phyloP scores from a whole-genome alignment of 768 basidiomycete genomes.

The Hericium rajendrae region DNA sequence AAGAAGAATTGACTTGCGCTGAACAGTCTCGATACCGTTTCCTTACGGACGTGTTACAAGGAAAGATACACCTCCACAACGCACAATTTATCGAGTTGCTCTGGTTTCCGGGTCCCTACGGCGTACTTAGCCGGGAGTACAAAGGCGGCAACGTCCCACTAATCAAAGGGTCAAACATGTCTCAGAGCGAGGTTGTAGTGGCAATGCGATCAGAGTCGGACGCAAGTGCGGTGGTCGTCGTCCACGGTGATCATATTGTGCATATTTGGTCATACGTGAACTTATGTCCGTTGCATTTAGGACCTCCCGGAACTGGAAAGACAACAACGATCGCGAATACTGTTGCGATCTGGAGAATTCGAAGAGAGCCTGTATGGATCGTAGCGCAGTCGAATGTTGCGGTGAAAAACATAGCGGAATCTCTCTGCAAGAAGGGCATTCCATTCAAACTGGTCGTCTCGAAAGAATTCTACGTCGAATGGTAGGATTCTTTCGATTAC shows the following conservation, averaged over 20 bases:
- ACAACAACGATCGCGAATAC: slow-evolving; percentile 9
- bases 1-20: slow-evolving; percentile 4
- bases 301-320: slow-evolving; percentile 11
- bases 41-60: background rate
- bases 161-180: background rate
- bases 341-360: slow-evolving; percentile 2
- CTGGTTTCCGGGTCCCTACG: slow-evolving; percentile 5
- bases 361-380: slow-evolving; percentile 42
- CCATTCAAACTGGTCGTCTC: slow-evolving; percentile 44
- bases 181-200: slow-evolving; percentile 1
- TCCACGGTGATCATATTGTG: slow-evolving; percentile 1
- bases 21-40: slow-evolving; percentile 4
- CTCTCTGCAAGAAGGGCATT: slow-evolving; percentile 43
- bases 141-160: background rate
- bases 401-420: slow-evolving; percentile 79
- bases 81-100: background rate
- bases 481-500: slow-evolving; percentile 12
- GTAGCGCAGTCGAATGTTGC: slow-evolving; percentile 77
- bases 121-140: background rate
- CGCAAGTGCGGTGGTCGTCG: slow-evolving; percentile 4
- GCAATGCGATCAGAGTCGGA: slow-evolving; percentile 2
- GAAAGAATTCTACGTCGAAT: slow-evolving; percentile 19
- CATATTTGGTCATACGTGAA: background rate
- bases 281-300: background rate
- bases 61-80: background rate